Base-by-base conservation (phyloP, 2,329 filamentous ascomycete genomes). In the Claviceps humidiphila region DNA sequence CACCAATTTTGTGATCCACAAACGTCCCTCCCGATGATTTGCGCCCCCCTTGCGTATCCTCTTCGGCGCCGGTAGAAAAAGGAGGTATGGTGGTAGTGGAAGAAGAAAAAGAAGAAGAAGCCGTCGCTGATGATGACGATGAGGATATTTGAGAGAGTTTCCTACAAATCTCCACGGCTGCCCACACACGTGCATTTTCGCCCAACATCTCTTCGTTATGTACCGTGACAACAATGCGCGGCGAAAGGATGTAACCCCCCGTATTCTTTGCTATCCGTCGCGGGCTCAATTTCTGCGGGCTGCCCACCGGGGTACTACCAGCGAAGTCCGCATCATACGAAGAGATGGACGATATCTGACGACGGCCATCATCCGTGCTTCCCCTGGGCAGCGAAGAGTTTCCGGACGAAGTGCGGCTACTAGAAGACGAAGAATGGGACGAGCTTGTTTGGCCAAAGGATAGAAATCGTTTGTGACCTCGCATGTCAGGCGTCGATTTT, bases 131-230 rank as follows among this genome's bases (percentile, higher is more conserved):
- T 22, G 42, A 24, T 14, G 42, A 43, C 4, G 42, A 43, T 3
- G 42, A 43, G 2, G 56, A 45, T 41, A 55, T 57, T 22, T 58
- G 60, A 47, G 62, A 68, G 5, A 73, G 55, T 46, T 69, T 69
- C 8, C 69, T 68, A 14, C 67, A 71, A 40, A 79, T 58, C 59
- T 78, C 71, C 49, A 79, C 66, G 3, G 74, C 73, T 2, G 66
- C 71, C 76, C 72, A 79, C n/a, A 77, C 56, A 11, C 57, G 63
- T 37, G 62, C 59, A 40, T 61, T 59, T 3, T 61, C 64, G 40
- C 66, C 61, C 5, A 66, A 61, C 1, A 72, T 58, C 1, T 64
- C 59, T 5, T 61, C 63, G 5, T 64, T 59, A 48, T 75, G 72
- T 1, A 74, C 67, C 0, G 67, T 74, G 24, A 76, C 67, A 16